These are phyloP conservation scores for Thermoascus crustaceus DNA, from an alignment of 2,329 filamentous ascomycete species.

Conservation along the genomic window DNA sequence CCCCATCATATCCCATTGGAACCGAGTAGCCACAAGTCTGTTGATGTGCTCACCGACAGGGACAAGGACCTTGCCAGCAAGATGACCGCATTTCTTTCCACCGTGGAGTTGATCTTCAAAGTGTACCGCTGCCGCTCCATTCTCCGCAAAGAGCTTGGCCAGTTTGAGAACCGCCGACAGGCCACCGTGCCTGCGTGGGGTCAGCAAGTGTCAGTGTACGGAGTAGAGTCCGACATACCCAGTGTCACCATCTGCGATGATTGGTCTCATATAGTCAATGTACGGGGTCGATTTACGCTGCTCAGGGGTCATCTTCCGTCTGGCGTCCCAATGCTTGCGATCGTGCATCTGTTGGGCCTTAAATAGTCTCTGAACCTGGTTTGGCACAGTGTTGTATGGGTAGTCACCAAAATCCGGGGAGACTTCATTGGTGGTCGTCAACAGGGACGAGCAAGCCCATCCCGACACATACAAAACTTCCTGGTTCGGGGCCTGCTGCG, in stretches of 20 bases:
- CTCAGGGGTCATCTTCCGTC: conserved; percentile 67
- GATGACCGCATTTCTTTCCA: conserved; percentile 95
- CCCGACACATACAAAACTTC: conserved; percentile 94
- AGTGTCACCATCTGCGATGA: conserved; percentile 93
- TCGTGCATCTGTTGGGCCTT: conserved; percentile 97
- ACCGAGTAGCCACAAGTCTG: conserved; percentile 79
- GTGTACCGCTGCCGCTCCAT: conserved; percentile 90
- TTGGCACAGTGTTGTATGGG: conserved; percentile 97
- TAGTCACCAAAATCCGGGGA: conserved; percentile 98
- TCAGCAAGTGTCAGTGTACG: conserved; percentile 1
- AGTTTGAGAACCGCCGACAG: conserved; percentile 90
- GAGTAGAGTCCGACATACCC: conserved; percentile 40
- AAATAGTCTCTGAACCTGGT: conserved; percentile 91
- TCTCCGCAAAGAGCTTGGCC: conserved; percentile 94
- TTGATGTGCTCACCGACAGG: conserved; percentile 95
- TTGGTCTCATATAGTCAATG: conserved; percentile 84
- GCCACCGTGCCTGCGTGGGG: conserved; percentile 62
- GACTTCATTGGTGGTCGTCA: conserved; percentile 94
- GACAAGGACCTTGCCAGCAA: conserved; percentile 92
- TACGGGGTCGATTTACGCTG: conserved; percentile 72
- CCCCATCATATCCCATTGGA: conserved; percentile 98
- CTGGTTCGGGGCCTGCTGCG: conserved; percentile 91
- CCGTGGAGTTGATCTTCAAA: conserved; percentile 98
- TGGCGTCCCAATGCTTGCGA: conserved; percentile 82
- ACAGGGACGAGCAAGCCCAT: conserved; percentile 90